Conservation (phyloP, 2,329 filamentous ascomycete species). For the Exophiala xenobiotica region DNA sequence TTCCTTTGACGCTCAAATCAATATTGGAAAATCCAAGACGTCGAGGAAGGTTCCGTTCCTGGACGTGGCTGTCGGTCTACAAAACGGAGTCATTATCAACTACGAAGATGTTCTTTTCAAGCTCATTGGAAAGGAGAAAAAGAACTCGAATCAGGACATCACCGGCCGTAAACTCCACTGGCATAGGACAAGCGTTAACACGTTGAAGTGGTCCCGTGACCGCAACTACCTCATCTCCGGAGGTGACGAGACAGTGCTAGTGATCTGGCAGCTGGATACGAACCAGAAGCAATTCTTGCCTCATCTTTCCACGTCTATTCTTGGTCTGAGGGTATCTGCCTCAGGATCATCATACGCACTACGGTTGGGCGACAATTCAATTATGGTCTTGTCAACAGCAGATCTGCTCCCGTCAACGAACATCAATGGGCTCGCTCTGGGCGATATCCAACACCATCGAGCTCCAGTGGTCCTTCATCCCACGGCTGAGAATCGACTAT, state of each 20-base stretch:
- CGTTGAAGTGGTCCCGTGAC: constrained; percentile 89
- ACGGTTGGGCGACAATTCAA: constrained; percentile 86
- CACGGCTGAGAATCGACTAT: constrained; percentile 60
- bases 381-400: constrained; percentile 84
- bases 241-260: constrained; percentile 82
- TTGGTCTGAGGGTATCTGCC: constrained; percentile 79
- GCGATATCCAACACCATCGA: constrained; percentile 25
- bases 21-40: constrained; percentile 25
- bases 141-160: constrained; percentile 43
- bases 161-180: constrained; percentile 75
- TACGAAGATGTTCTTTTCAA: constrained; percentile 71
- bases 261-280: constrained; percentile 92
- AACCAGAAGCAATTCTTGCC: constrained; percentile 78
- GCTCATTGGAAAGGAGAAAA: constrained; percentile 49
- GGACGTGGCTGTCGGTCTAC: constrained; percentile 77
- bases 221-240: constrained; percentile 94
- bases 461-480: constrained; percentile 59
- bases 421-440: constrained; percentile 61
- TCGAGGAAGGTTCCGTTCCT: constrained; percentile 47
- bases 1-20: constrained; percentile 55
- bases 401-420: constrained; percentile 80
- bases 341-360: constrained; percentile 78
- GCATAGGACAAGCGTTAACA: constrained; percentile 81
- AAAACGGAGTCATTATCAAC: constrained; percentile 73
- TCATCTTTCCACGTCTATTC: constrained; percentile 82